Evolutionary conservation across 768 basidiomycete genomes (phyloP), one percentile per base, ranked within the genome.

Genomic region (Russula vinacea): DNA sequence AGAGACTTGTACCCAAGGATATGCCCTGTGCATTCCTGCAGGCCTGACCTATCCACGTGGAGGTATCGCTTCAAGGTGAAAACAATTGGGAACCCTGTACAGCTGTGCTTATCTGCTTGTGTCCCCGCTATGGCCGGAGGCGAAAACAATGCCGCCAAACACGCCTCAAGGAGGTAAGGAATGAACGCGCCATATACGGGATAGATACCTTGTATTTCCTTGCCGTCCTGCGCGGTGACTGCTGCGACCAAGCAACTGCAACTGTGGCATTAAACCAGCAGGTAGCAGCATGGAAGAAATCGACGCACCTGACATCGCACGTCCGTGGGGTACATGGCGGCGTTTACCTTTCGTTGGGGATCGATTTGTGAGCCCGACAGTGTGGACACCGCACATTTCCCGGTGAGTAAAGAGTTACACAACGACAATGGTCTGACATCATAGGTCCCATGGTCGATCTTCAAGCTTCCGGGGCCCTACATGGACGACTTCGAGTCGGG

Each of bases 141-240:
- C 8, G n/a, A 45, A 22, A 22, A n/a, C 44, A 8, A n/a, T n/a
- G n/a, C n/a, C n/a, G n/a, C n/a, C 2, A 19, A 2, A n/a, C 42
- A 2, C 17, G 9, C 17, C 42, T 8, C 19, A 44, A 17, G 17
- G 17, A 19, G 9, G 19, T 4, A 45, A 6, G 8, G 2, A 9
- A 13, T n/a, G 2, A 2, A 19, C 22, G 1, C 10, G 1, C 45
- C 35, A 7, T 29, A 49, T 50, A 39, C 24, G 11, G 6, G 10
- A 49, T 59, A 5, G 58, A 51, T 39, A 29, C 58, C 33, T 49
- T 49, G 22, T 58, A 35, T 10, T 47, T 45, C 45, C 17, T 5
- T 1, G 14, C 17, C 24, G 14, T 19, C n/a, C 37, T 14, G 49
- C 39, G 9, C 17, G 5, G n/a, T 26, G 37, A 40, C 37, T 51